Evolutionary conservation across 257 asterid genomes (phyloP).

Genomic region (Catharanthus roseus): DNA sequence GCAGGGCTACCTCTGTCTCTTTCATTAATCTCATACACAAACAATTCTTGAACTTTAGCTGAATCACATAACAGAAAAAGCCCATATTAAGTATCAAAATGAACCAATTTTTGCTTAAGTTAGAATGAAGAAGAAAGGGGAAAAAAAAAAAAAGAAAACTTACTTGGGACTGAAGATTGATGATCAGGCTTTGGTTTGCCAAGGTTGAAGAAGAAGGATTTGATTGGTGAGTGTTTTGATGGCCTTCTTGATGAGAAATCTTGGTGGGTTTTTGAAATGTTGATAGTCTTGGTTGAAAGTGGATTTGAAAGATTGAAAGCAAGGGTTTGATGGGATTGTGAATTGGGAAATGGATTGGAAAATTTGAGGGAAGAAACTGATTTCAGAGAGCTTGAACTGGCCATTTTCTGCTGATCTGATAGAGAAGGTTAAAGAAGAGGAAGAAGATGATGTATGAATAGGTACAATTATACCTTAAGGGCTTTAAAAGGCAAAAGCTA

Average conservation of each 20-base stretch:
- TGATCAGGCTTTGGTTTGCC: slow-evolving; percentile 24
- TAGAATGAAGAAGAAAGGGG: not conserved
- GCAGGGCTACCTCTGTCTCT: slow-evolving; percentile 61
- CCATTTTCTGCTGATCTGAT: slow-evolving; percentile 4
- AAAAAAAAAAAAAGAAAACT: not conserved
- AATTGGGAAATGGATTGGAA: not conserved
- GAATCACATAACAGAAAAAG: not conserved
- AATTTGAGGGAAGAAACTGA: slow-evolving; percentile 7
- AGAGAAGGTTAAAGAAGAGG: not conserved
- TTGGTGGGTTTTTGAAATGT: slow-evolving; percentile 17
- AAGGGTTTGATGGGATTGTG: slow-evolving; percentile 1
- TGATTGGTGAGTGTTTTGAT: slow-evolving; percentile 16
- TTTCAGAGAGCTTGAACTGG: slow-evolving; percentile 11
- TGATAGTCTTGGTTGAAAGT: slow-evolving; percentile 15
- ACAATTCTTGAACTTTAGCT: slow-evolving; percentile 53
- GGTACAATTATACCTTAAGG: not conserved
- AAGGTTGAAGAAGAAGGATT: slow-evolving; percentile 40
- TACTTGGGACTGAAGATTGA: slow-evolving; percentile 31
- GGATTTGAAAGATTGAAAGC: slow-evolving; percentile 25
- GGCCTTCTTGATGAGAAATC: slow-evolving; percentile 14
- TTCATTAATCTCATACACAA: slow-evolving; percentile 63
- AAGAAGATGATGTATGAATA: not conserved
- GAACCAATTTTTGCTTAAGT: not conserved
- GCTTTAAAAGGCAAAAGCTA: slow-evolving; percentile 4
- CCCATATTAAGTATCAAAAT: not conserved